A percentile compares a stretch with the other conserved stretches of the same genome.
These are phyloP conservation scores for Volvox reticuliferus DNA, from an alignment of 139 green algal species.

Conservation along the genomic window DNA sequence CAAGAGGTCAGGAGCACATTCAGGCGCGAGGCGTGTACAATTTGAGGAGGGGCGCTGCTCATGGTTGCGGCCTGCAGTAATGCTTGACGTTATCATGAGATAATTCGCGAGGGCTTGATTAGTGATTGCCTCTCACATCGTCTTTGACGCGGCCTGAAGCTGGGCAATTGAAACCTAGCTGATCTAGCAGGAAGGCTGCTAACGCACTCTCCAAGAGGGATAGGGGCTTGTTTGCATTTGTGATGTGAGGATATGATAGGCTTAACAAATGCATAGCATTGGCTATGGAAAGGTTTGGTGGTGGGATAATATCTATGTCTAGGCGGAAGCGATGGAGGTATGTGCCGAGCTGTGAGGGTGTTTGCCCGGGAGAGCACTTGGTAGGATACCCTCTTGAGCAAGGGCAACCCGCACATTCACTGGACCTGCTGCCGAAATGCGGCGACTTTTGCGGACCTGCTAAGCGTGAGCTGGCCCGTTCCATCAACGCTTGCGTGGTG, in stretches of 20 bases:
- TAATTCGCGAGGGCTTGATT: neutral
- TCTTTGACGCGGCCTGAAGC: neutral
- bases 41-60: neutral
- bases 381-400: too few relatives aligned
- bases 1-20: neutral
- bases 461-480: too few relatives aligned
- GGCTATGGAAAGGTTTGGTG: neutral
- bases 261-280: neutral
- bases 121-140: neutral
- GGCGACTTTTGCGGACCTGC: too few relatives aligned
- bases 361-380: neutral
- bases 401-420: too few relatives aligned
- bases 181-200: neutral
- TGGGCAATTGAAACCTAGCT: neutral
- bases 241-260: neutral
- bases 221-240: neutral
- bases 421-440: too few relatives aligned
- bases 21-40: neutral
- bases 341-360: too few relatives aligned
- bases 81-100: neutral
- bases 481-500: too few relatives aligned
- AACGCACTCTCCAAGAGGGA: neutral
- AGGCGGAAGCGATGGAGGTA: neutral
- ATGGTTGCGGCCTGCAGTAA: neutral
- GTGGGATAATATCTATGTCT: too few relatives aligned